These are phyloP conservation scores for Blumeria hordei DNA, from an alignment of 2,329 filamentous ascomycete genomes.

Conservation along the genomic window DNA sequence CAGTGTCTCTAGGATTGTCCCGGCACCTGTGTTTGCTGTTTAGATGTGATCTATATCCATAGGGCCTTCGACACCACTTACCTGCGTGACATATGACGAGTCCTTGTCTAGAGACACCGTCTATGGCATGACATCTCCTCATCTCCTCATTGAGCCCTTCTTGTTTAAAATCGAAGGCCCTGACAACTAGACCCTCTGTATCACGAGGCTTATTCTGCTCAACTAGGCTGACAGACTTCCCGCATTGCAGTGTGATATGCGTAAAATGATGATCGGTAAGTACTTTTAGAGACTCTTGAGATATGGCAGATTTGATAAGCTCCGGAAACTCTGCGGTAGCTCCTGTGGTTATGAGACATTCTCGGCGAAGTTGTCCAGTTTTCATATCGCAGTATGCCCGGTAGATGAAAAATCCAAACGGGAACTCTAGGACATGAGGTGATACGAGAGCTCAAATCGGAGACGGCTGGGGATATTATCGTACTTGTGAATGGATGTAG, in stretches of 20 bases:
- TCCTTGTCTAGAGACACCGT: slow-evolving; percentile 30
- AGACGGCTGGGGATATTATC: neutral
- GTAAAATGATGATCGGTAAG: slow-evolving; percentile 40
- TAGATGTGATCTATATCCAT: neutral
- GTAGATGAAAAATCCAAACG: too few relatives aligned
- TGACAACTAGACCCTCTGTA: slow-evolving; percentile 23
- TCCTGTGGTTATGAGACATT: slow-evolving; percentile 73
- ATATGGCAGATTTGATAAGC: slow-evolving; percentile 43
- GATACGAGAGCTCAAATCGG: neutral
- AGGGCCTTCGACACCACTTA: slow-evolving; percentile 18
- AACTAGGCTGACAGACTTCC: slow-evolving; percentile 38
- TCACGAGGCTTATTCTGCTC: slow-evolving; percentile 8
- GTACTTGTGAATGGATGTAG: too few relatives aligned
- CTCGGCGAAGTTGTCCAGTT: slow-evolving; percentile 5
- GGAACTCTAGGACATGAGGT: neutral
- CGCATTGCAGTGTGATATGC: slow-evolving; percentile 58
- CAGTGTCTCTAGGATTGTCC: slow-evolving; percentile 66
- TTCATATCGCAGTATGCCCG: neutral
- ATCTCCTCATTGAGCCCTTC: slow-evolving; percentile 26
- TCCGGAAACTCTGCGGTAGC: slow-evolving; percentile 65
- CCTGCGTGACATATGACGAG: slow-evolving; percentile 77
- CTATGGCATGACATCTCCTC: slow-evolving; percentile 23
- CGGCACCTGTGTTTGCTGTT: slow-evolving; percentile 39
- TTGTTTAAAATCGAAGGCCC: slow-evolving; percentile 40
- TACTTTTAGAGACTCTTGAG: slow-evolving; percentile 33